Base-by-base conservation (phyloP, 1,139 yeast genomes). In the Yamadazyma dendronema region DNA sequence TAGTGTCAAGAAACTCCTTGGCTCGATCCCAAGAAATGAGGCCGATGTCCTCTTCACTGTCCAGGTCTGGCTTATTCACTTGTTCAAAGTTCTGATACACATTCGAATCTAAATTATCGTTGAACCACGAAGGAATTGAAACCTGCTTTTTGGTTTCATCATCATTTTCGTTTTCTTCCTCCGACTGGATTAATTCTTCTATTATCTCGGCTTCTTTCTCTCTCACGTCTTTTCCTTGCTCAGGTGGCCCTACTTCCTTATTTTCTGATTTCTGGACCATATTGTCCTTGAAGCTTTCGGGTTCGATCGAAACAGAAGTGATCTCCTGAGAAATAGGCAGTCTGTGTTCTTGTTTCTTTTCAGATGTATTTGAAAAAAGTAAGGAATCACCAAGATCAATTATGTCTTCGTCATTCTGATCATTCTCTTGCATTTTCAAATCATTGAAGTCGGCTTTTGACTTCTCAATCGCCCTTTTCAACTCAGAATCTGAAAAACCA, bases 1-100 rank as follows among this genome's bases (percentile, higher is more conserved):
- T 12, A 8, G 8, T n/a, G 13, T 24, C 27, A 17, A 42, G 39
- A 28, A 58, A 43, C 8, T 60, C 56, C 35, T 61, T 63, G 2
- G 75, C 74, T 36, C 73, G 79, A 25, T 56, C 57, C 73, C 77
- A 75, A 0, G 77, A 61, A 11, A 75, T 62, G 39, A 77, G 54
- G 0, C 81, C 81, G 0, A 71, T 72, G 28, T 62, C 65, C 40
- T 73, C 79, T 28, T 64, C 74, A 13, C 47, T 35, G 8, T 19
- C 8, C 22, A 19, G 22, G 36, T 39, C 36, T 17, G 27, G 19
- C 12, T 41, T 40, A 28, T 28, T 48, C 3, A 7, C 22, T 17
- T 39, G 39, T 29, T 40, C 43, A 17, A 17, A 17, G 3, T 48
- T 39, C 19, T 39, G 49, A 10, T 48, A 42, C 15, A 43, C 42